These are phyloP conservation scores for Quercus suber DNA, from an alignment of 306 rosid species.

Conservation along the genomic window DNA sequence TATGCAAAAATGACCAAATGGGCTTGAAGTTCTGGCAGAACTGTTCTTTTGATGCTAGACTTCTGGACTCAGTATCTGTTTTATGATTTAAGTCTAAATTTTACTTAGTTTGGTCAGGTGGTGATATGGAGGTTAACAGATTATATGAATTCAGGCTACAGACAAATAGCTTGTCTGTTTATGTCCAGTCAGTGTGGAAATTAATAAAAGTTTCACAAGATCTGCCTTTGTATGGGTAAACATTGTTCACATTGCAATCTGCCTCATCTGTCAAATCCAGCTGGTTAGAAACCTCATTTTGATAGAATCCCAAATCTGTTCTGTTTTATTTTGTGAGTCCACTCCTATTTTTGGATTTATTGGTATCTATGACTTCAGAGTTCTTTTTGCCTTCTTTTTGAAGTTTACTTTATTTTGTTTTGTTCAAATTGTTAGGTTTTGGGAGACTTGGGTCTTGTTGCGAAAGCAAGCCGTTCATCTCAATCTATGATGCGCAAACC, in stretches of 20 bases:
- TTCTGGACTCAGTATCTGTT: neutral
- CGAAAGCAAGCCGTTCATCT: conserved; percentile 72
- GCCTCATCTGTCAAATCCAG: neutral
- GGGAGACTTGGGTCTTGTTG: conserved; percentile 90
- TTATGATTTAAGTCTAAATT: neutral
- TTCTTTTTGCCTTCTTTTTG: neutral
- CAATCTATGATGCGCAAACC: conserved; percentile 86
- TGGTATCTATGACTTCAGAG: neutral
- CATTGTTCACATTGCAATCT: neutral
- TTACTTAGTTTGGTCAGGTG: neutral
- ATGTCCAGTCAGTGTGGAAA: neutral
- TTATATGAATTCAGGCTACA: neutral
- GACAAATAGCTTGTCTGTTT: neutral
- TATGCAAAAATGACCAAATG: neutral
- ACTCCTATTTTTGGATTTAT: neutral
- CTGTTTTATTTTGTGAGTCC: neutral
- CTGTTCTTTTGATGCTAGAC: neutral
- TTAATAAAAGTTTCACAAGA: neutral
- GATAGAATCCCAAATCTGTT: neutral
- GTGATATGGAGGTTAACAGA: neutral
- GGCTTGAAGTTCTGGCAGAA: neutral
- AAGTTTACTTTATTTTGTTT: neutral
- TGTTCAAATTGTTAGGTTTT: conserved; percentile 41
- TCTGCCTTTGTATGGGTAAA: neutral
- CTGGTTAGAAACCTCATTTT: neutral